These are phyloP conservation scores for Sporisorium scitamineum DNA, from an alignment of 1,284 basidiomycete genomes.

Conservation along the genomic window DNA sequence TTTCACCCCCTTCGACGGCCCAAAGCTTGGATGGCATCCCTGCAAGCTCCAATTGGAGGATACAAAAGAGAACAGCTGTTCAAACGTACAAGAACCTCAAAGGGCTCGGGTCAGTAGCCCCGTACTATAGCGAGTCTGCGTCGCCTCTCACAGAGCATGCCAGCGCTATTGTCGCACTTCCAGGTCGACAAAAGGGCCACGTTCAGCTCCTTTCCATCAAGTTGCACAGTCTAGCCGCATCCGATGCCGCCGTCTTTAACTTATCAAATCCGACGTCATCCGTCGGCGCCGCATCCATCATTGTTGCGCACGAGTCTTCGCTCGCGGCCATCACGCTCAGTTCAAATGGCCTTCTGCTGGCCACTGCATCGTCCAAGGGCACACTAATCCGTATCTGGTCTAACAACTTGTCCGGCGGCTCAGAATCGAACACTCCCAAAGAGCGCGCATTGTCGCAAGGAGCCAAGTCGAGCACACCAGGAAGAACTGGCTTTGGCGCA, in stretches of 20 bases:
- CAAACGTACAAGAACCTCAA: constrained; percentile 43
- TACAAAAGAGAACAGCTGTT: constrained; percentile 41
- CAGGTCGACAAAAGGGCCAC: constrained; percentile 60
- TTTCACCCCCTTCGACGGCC: constrained; percentile 20
- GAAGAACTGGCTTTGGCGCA: constrained; percentile 41
- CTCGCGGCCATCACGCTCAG: constrained; percentile 52
- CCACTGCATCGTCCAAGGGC: constrained; percentile 58
- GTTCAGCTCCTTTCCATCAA: constrained; percentile 53
- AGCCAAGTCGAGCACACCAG: constrained; percentile 10
- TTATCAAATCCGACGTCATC: constrained; percentile 12
- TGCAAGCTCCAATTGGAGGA: constrained; percentile 29
- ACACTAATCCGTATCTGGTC: constrained; percentile 61
- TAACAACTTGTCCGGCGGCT: constrained; percentile 12
- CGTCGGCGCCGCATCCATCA: constrained; percentile 54
- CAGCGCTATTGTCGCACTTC: constrained; percentile 46
- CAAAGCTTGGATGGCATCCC: not conserved
- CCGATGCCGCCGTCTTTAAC: not conserved
- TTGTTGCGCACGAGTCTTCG: constrained; percentile 58
- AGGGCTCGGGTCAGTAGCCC: constrained; percentile 42
- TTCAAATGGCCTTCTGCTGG: constrained; percentile 41
- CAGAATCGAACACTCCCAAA: not conserved
- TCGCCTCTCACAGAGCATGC: not conserved
- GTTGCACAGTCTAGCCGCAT: not conserved
- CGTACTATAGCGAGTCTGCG: constrained; percentile 1
- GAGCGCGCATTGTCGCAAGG: constrained; percentile 8